Percentiles rank a stretch among this genome's conserved stretches.
These are phyloP conservation scores for Vitis labrusca DNA, from an alignment of 164 flowering plant species.

Conservation along the genomic window DNA sequence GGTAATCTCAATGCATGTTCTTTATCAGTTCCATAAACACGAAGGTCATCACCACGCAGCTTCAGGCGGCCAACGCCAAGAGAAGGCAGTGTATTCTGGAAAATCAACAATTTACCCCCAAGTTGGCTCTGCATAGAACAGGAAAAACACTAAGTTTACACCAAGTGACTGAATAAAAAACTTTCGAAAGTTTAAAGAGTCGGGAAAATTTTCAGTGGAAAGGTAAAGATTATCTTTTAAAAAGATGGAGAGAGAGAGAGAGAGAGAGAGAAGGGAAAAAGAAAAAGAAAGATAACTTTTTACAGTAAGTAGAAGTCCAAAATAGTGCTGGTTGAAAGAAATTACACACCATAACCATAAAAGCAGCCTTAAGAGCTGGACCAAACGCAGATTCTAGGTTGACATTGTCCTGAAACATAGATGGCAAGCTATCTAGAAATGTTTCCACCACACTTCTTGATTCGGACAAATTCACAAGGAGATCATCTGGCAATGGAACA, in stretches of 20 bases:
- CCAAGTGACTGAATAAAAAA: no score
- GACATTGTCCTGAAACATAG: conserved; percentile 83
- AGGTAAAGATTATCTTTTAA: neutral
- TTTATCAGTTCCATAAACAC: conserved; percentile 92
- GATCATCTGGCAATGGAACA: conserved; percentile 96
- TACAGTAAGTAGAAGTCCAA: neutral
- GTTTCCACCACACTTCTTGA: conserved; percentile 88
- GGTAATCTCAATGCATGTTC: conserved; percentile 74
- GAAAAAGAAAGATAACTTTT: neutral
- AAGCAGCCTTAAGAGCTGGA: conserved; percentile 90
- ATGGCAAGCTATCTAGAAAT: conserved; percentile 90
- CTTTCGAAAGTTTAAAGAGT: no score
- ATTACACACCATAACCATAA: conserved; percentile 83
- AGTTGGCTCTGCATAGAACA: conserved; percentile 68
- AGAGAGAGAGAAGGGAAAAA: neutral
- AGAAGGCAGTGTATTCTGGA: conserved; percentile 88
- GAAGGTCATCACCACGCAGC: conserved; percentile 91
- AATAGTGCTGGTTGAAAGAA: neutral
- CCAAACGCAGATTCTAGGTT: conserved; percentile 99
- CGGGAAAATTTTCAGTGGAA: neutral
- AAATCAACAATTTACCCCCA: conserved; percentile 92
- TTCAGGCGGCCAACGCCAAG: conserved; percentile 89
- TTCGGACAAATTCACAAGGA: conserved; percentile 93
- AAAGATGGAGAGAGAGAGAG: neutral
- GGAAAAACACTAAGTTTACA: neutral